Base-by-base conservation (phyloP, 2,329 filamentous ascomycete species). In the Arthrocladium fulminans region DNA sequence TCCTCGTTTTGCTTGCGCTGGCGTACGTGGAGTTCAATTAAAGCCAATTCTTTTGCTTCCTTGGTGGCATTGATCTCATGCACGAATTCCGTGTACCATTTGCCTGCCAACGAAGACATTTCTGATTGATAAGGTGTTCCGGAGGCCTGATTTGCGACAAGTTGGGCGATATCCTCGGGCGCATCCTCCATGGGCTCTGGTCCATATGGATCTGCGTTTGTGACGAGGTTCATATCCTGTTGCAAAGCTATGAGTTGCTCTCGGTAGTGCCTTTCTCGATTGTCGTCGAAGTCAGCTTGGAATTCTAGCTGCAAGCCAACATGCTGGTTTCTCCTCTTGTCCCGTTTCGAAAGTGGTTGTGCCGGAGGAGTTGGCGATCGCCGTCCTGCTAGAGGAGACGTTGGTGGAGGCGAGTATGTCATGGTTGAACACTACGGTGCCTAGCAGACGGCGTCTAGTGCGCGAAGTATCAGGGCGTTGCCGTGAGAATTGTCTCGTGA, bases 231-330 rank as follows among this genome's bases (percentile, higher is more conserved):
- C 68, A 89, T 88, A 65, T 95, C 89, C 55, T 87, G 82, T 68
- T 96, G 89, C n/a, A 96, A 80, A 57, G 87, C 87, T 60, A 92
- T 84, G 2, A 96, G 77, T 67, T 96, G 88, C 56, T 92, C 86
- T 53, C 89, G 81, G 66, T 94, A 97, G 59, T 88, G 82, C 54
- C 78, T 73, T 65, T 95, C 88, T 55, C 86, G 79, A 61, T 94
- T 88, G 54, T 83, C 79, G 54, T 81, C 79, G 67, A 95, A 90
- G 56, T 82, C 81, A 47, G 84, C 80, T 47, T 83, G 81, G 67
- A 96, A 81, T 48, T 81, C 78, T 34, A 80, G 76, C 5, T 95
- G 77, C 54, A 85, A 83, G 52, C 95, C 88, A 57, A 82, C 80
- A 52, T 96, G 80, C 60, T 83, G 81, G 60, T 86, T 86, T 53